Conservation (phyloP, 2,329 filamentous ascomycete species). For the Exophiala aquamarina region DNA sequence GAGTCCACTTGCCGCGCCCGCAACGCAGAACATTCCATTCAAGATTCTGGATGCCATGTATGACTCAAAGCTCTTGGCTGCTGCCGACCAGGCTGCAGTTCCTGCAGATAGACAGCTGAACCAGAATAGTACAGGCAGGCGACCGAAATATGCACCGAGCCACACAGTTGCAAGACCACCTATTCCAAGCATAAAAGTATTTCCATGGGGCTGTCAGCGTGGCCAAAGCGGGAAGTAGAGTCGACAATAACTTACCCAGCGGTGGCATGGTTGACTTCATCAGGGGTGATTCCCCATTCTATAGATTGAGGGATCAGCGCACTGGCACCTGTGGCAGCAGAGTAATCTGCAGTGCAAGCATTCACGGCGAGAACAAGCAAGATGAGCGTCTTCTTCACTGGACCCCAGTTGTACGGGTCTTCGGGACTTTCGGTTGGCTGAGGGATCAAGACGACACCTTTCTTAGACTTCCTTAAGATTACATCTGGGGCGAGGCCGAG, state of each 20-base stretch:
- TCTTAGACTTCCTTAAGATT: conserved; percentile 36
- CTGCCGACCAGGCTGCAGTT: conserved; percentile 43
- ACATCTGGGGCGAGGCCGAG: conserved; percentile 27
- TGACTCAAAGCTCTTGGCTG: conserved; percentile 45
- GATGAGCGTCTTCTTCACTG: conserved; percentile 50
- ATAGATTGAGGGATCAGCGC: conserved; percentile 45
- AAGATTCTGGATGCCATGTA: conserved; percentile 51
- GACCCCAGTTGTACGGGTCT: conserved; percentile 57
- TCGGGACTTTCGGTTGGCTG: conserved; percentile 53
- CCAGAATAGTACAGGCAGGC: conserved; percentile 43
- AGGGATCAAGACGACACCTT: conserved; percentile 52
- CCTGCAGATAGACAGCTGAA: conserved; percentile 32
- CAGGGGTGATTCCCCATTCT: conserved; percentile 50
- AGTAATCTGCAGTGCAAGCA: conserved; percentile 52
- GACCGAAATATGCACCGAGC: conserved; percentile 44
- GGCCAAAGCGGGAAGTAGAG: neutral
- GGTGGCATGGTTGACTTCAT: conserved; percentile 53
- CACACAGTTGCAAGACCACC: conserved; percentile 43
- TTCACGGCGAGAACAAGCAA: conserved; percentile 49
- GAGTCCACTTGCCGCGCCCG: conserved; percentile 40
- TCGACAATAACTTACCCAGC: conserved; percentile 32
- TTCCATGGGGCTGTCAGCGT: conserved; percentile 32
- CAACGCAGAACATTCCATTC: conserved; percentile 50
- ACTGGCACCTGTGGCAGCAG: conserved; percentile 47
- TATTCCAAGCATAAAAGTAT: conserved; percentile 50